Percentiles rank a stretch among this genome's conserved stretches.
These are phyloP conservation scores for Poa pratensis DNA, from an alignment of 176 grass and related monocot genomes.

Conservation along the genomic window DNA sequence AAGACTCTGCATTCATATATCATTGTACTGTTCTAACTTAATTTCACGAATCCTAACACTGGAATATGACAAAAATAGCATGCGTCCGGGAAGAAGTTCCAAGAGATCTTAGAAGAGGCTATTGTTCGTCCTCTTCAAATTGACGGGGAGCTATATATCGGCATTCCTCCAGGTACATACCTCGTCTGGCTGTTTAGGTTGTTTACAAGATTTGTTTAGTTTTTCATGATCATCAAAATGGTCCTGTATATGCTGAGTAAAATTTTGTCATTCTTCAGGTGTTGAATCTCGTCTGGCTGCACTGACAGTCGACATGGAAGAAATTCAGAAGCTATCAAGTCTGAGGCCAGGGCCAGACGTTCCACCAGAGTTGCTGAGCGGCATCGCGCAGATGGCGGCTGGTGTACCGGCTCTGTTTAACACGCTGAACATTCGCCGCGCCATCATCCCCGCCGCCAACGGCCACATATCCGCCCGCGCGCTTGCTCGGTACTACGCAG, in stretches of 20 bases:
- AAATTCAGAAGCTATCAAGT: slow-evolving; percentile 65
- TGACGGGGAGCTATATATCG: slow-evolving; percentile 90
- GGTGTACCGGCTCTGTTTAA: slow-evolving; percentile 77
- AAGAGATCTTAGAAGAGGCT: slow-evolving; percentile 89
- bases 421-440: slow-evolving; percentile 78
- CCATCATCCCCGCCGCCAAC: slow-evolving; percentile 89
- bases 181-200: background rate
- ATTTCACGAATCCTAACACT: slow-evolving; percentile 32
- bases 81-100: slow-evolving; percentile 92
- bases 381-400: slow-evolving; percentile 61
- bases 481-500: slow-evolving; percentile 85
- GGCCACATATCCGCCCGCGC: slow-evolving; percentile 93
- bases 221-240: background rate
- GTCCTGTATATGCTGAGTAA: background rate
- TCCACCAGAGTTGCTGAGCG: slow-evolving; percentile 46
- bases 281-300: slow-evolving; percentile 85
- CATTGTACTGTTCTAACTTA: background rate
- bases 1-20: background rate
- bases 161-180: slow-evolving; percentile 87
- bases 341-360: slow-evolving; percentile 35
- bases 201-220: slow-evolving; percentile 6
- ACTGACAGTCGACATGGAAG: slow-evolving; percentile 77
- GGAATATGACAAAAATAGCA: slow-evolving; percentile 61
- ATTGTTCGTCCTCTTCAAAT: slow-evolving; percentile 95
- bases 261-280: slow-evolving; percentile 45